Conservation (phyloP, 305 asterid species). For the Withania somnifera region DNA sequence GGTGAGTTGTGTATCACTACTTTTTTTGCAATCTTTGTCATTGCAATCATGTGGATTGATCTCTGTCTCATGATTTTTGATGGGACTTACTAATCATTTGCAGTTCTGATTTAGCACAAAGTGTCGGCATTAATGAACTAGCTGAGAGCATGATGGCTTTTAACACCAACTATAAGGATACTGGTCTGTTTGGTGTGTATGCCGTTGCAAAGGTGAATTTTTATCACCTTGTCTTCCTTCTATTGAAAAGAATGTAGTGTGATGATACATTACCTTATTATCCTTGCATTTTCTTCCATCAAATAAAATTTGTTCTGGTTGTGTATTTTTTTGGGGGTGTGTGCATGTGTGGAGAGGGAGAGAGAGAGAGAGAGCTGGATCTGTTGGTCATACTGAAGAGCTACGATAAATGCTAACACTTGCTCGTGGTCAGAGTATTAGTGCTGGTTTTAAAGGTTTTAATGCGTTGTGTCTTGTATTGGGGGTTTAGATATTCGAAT, state of each 20-base stretch:
- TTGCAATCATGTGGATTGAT: not conserved
- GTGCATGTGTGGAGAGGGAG: not conserved
- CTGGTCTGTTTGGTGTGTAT: slow-evolving; percentile 92
- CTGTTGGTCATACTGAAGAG: not conserved
- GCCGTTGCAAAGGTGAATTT: slow-evolving; percentile 79
- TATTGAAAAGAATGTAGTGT: not conserved
- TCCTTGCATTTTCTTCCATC: not conserved
- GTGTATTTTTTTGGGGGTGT: not conserved
- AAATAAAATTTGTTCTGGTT: not conserved
- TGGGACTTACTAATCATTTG: slow-evolving; percentile 9
- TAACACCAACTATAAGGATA: slow-evolving; percentile 89
- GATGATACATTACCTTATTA: not conserved
- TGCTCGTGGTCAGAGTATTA: not conserved
- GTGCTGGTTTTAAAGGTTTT: not conserved
- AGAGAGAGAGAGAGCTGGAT: not conserved
- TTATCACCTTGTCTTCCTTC: not conserved
- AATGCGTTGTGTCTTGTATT: not conserved
- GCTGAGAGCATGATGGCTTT: slow-evolving; percentile 98
- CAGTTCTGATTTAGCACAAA: slow-evolving; percentile 86
- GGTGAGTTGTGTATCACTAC: slow-evolving; percentile 33
- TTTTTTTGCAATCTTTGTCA: not conserved
- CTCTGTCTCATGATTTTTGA: slow-evolving; percentile 1
- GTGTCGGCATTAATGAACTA: slow-evolving; percentile 65
- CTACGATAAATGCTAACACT: not conserved
- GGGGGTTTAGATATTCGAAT: not conserved